These are phyloP conservation scores for Dioscorea zingiberensis DNA, from an alignment of 106 monocot genomes.

Conservation along the genomic window DNA sequence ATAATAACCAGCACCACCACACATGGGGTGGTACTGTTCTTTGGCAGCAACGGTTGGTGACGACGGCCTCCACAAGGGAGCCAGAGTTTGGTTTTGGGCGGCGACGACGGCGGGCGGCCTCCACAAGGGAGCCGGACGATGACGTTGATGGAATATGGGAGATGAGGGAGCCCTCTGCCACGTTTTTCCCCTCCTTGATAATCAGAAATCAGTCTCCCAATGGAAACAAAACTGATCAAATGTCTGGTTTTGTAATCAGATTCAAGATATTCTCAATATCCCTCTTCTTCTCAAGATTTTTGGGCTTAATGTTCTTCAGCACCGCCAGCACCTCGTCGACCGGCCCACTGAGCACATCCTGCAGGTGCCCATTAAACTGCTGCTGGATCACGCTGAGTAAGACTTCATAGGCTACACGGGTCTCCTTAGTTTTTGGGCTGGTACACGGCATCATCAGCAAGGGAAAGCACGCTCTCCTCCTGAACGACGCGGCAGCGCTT, in stretches of 20 bases:
- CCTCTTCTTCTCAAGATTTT: constrained; percentile 94
- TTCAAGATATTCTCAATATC: constrained; percentile 89
- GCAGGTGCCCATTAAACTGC: constrained; percentile 86
- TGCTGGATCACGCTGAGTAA: constrained; percentile 80
- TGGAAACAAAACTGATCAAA: constrained; percentile 86
- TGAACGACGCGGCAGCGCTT: constrained; percentile 44
- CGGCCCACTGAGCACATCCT: constrained; percentile 79
- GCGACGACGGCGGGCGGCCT: no score
- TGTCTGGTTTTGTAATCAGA: constrained; percentile 53
- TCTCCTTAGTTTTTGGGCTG: constrained; percentile 95
- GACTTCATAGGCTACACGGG: constrained; percentile 86
- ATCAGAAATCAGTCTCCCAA: constrained; percentile 79
- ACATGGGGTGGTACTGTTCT: no score
- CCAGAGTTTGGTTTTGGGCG: no score
- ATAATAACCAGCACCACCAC: no score
- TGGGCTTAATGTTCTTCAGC: no score
- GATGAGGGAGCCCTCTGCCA: no score
- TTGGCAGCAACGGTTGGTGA: no score
- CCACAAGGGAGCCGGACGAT: no score
- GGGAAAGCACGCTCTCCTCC: constrained; percentile 83
- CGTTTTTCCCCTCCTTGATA: constrained; percentile 80
- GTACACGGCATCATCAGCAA: constrained; percentile 67
- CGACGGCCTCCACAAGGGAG: no score
- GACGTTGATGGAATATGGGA: no score
- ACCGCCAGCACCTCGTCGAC: constrained; percentile 93